Conservation (phyloP, 129 eudicot species). For the Erigeron canadensis region DNA sequence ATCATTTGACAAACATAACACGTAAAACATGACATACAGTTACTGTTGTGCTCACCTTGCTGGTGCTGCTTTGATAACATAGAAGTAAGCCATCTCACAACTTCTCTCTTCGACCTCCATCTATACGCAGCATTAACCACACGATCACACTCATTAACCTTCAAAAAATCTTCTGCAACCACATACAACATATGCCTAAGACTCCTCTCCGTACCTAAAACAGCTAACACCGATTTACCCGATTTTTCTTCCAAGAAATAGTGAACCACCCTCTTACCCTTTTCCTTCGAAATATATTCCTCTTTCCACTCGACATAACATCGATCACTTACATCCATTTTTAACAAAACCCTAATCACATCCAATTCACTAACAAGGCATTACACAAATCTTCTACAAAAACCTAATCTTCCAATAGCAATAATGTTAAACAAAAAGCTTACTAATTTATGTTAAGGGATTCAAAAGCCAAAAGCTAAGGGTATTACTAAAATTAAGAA, state of each 20-base stretch:
- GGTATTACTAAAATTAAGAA: no score
- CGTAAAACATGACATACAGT: slow-evolving; percentile 19
- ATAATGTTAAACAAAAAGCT: slow-evolving; percentile 22
- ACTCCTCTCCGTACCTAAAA: slow-evolving; percentile 98
- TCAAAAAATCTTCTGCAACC: slow-evolving; percentile 93
- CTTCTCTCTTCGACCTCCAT: slow-evolving; percentile 99
- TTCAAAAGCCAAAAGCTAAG: no score
- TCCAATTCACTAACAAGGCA: slow-evolving; percentile 23
- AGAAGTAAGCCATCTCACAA: slow-evolving; percentile 98
- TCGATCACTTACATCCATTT: slow-evolving; percentile 53
- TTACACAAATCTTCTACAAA: not conserved
- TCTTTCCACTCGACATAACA: slow-evolving; percentile 98
- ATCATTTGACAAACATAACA: not conserved
- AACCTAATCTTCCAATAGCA: slow-evolving; percentile 12
- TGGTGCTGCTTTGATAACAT: slow-evolving; percentile 89
- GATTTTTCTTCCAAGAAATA: slow-evolving; percentile 80
- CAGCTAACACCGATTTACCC: slow-evolving; percentile 84
- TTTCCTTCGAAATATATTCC: slow-evolving; percentile 84
- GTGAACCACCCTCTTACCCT: slow-evolving; percentile 95
- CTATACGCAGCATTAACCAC: slow-evolving; percentile 72
- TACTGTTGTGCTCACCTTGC: slow-evolving; percentile 58
- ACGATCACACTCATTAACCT: slow-evolving; percentile 59
- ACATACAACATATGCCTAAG: slow-evolving; percentile 99
- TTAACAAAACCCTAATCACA: slow-evolving; percentile 11
- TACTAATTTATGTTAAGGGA: not conserved